phyloP scores from a whole-genome alignment of 108 stramenopile genomes.

The Conticribra weissflogii region DNA sequence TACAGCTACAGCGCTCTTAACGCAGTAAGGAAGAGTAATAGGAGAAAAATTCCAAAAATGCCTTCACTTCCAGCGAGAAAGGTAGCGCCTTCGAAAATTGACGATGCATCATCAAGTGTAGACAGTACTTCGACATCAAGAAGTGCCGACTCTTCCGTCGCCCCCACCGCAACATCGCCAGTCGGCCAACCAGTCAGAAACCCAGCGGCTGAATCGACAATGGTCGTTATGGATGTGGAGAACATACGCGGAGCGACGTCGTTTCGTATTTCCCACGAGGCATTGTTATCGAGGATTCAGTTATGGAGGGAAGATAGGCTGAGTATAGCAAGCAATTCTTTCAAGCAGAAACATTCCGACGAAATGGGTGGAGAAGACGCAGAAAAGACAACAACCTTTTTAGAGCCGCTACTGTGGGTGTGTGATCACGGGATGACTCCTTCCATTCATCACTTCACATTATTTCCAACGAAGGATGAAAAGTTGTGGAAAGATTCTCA shows the following conservation, averaged over 20 bases:
- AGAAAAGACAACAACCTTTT: slow-evolving; percentile 1
- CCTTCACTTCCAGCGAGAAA: slow-evolving; percentile 19
- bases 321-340: slow-evolving; percentile 4
- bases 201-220: slow-evolving; percentile 14
- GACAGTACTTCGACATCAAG: neutral
- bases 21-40: slow-evolving; percentile 6
- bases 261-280: slow-evolving; percentile 60
- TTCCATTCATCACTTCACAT: slow-evolving; percentile 32
- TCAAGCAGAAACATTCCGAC: too few relatives aligned
- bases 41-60: slow-evolving; percentile 21
- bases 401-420: slow-evolving; percentile 42
- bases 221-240: slow-evolving; percentile 65
- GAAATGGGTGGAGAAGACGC: neutral
- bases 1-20: neutral
- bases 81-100: neutral
- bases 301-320: slow-evolving; percentile 43
- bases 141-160: neutral
- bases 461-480: neutral
- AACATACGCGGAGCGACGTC: slow-evolving; percentile 72
- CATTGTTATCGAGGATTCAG: slow-evolving; percentile 31
- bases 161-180: neutral
- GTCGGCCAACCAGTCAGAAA: neutral
- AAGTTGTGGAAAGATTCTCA: slow-evolving; percentile 2
- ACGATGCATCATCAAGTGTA: neutral
- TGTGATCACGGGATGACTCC: slow-evolving; percentile 34